Evolutionary conservation across 73 alveolate species (phyloP).

Genomic region (Paraurostyla sp.): DNA sequence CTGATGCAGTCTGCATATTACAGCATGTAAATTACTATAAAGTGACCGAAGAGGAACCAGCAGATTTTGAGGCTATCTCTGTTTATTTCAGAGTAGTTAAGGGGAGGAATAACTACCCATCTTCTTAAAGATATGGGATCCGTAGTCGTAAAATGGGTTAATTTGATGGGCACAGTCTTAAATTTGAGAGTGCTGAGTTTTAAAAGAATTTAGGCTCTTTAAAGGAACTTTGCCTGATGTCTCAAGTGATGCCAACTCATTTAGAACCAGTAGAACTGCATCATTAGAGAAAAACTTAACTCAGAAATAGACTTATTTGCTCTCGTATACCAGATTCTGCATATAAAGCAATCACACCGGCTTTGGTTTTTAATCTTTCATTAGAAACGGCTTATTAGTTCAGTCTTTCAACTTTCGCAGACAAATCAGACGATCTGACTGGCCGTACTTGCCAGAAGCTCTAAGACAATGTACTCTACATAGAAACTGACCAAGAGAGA

Average conservation of each 20-base stretch:
- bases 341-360: slow-evolving; percentile 76
- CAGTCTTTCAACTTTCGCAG: slow-evolving; percentile 85
- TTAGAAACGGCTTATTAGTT: slow-evolving; percentile 88
- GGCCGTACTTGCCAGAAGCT: slow-evolving; percentile 81
- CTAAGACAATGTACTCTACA: slow-evolving; percentile 79
- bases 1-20: slow-evolving; percentile 94
- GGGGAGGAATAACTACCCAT: slow-evolving; percentile 85
- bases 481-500: slow-evolving; percentile 87
- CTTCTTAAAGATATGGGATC: slow-evolving; percentile 85
- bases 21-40: slow-evolving; percentile 88
- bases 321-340: slow-evolving; percentile 79
- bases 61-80: slow-evolving; percentile 85
- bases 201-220: slow-evolving; percentile 74
- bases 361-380: slow-evolving; percentile 85
- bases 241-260: slow-evolving; percentile 58
- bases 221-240: slow-evolving; percentile 71
- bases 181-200: slow-evolving; percentile 76
- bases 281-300: slow-evolving; percentile 60
- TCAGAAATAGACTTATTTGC: slow-evolving; percentile 76
- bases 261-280: slow-evolving; percentile 88
- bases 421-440: slow-evolving; percentile 83
- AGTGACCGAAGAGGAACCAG: slow-evolving; percentile 84
- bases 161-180: slow-evolving; percentile 93
- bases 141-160: slow-evolving; percentile 85
- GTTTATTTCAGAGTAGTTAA: slow-evolving; percentile 86